Conservation (phyloP, 345 rosid genomes). For the Mangifera indica region DNA sequence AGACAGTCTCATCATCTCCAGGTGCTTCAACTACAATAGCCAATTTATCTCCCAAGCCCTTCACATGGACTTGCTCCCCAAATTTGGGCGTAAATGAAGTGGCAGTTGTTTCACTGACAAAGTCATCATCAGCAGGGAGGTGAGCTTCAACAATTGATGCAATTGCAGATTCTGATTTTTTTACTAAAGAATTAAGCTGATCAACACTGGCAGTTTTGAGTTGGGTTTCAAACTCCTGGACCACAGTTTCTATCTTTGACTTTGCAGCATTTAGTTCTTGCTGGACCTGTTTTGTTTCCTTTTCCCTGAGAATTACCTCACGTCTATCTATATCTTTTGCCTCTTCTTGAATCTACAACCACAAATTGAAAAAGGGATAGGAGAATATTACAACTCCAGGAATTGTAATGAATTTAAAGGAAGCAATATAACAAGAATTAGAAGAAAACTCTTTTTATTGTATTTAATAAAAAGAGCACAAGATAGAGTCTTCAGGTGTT, state of each 20-base stretch:
- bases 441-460: no score
- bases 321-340: constrained; percentile 66
- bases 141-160: constrained; percentile 61
- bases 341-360: constrained; percentile 63
- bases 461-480: no score
- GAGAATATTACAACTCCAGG: neutral
- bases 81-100: constrained; percentile 42
- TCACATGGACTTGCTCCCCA: constrained; percentile 79
- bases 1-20: constrained; percentile 56
- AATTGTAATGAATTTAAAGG: no score
- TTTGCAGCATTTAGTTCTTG: constrained; percentile 57
- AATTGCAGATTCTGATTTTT: constrained; percentile 59
- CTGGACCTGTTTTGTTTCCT: constrained; percentile 55
- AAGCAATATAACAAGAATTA: no score
- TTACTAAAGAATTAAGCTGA: constrained; percentile 55
- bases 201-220: constrained; percentile 43
- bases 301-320: constrained; percentile 50
- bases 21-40: constrained; percentile 74
- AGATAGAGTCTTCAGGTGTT: no score
- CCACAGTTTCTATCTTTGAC: constrained; percentile 48
- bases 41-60: constrained; percentile 66
- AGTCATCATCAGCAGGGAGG: constrained; percentile 34
- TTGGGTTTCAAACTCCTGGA: constrained; percentile 53
- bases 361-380: constrained; percentile 7
- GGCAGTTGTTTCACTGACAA: constrained; percentile 34